These are phyloP conservation scores for Monilinia laxa DNA, from an alignment of 2,329 filamentous ascomycete species.

Conservation along the genomic window DNA sequence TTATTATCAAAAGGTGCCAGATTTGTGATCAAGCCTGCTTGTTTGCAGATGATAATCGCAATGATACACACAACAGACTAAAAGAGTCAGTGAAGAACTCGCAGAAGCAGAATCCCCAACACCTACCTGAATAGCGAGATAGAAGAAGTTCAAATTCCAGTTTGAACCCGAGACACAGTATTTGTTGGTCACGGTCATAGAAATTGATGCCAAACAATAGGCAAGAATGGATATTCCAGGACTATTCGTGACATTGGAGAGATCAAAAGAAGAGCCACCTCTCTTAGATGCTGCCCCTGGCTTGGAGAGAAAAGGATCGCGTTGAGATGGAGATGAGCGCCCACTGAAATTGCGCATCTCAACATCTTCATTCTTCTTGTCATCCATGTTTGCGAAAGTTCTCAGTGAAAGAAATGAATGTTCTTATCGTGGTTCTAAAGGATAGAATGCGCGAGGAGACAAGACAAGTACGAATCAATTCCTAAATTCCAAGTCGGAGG, in stretches of 20 bases:
- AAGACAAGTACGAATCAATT: constrained; percentile 12
- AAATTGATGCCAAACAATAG: constrained; percentile 94
- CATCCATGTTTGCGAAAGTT: constrained; percentile 61
- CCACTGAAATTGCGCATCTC: constrained; percentile 42
- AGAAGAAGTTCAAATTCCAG: constrained; percentile 97
- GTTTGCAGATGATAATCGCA: constrained; percentile 81
- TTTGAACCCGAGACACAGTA: constrained; percentile 87
- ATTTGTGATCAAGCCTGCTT: constrained; percentile 77
- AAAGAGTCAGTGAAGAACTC: constrained; percentile 26
- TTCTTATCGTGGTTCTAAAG: constrained; percentile 18
- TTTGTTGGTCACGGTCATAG: constrained; percentile 99
- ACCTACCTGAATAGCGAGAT: constrained; percentile 85
- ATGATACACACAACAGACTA: constrained; percentile 87
- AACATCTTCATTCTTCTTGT: constrained; percentile 82
- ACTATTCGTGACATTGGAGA: constrained; percentile 62
- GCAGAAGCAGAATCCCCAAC: neutral
- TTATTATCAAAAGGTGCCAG: constrained; percentile 78
- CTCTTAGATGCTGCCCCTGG: constrained; percentile 42
- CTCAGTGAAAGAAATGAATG: constrained; percentile 15
- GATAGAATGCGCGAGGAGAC: constrained; percentile 28
- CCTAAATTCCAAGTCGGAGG: constrained; percentile 2
- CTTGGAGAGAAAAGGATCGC: constrained; percentile 40
- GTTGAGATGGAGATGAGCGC: constrained; percentile 41
- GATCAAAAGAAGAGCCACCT: constrained; percentile 27
- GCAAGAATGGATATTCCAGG: constrained; percentile 77